Evolutionary conservation across 192 early-diverging fungal species (phyloP).

Genomic region (Coemansia sp.): DNA sequence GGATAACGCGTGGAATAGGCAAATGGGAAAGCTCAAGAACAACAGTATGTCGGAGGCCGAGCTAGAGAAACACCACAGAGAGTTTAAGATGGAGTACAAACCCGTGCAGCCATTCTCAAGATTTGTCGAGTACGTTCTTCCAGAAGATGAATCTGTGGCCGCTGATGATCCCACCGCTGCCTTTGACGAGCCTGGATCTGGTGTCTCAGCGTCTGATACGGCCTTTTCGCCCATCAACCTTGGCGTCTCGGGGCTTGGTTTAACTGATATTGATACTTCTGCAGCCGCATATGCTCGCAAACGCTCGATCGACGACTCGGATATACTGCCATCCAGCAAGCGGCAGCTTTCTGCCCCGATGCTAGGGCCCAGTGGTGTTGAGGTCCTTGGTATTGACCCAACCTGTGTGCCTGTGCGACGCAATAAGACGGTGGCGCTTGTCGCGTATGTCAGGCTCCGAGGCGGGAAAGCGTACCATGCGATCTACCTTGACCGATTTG

Average conservation of each 20-base stretch:
- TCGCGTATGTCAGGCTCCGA: conserved; percentile 62
- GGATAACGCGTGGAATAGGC: conserved; percentile 68
- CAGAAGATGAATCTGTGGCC: conserved; percentile 57
- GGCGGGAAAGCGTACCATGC: conserved; percentile 62
- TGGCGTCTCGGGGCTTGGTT: conserved; percentile 38
- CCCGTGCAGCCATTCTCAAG: conserved; percentile 31
- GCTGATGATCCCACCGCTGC: conserved; percentile 49
- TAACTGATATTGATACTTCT: conserved; percentile 26
- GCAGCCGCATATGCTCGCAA: conserved; percentile 45
- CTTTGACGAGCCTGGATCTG: conserved; percentile 24
- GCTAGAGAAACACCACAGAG: conserved; percentile 32
- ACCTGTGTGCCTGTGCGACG: conserved; percentile 61
- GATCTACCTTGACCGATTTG: conserved; percentile 64
- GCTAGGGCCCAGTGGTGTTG: conserved; percentile 17
- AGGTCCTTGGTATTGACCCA: conserved; percentile 62
- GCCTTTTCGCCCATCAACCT: conserved; percentile 40
- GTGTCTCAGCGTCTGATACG: conserved; percentile 16
- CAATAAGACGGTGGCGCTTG: conserved; percentile 51
- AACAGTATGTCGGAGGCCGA: conserved; percentile 12
- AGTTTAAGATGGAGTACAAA: conserved; percentile 40
- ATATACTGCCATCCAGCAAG: conserved; percentile 38
- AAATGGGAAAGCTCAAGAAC: conserved; percentile 37
- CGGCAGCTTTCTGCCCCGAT: conserved; percentile 47
- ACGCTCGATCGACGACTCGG: conserved; percentile 40
- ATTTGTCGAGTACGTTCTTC: conserved; percentile 49